A percentile compares a stretch with the other conserved stretches of the same genome.
These are phyloP conservation scores for Nannizziopsis arthrosporioides DNA, from an alignment of 2,329 filamentous ascomycete species.

Conservation along the genomic window DNA sequence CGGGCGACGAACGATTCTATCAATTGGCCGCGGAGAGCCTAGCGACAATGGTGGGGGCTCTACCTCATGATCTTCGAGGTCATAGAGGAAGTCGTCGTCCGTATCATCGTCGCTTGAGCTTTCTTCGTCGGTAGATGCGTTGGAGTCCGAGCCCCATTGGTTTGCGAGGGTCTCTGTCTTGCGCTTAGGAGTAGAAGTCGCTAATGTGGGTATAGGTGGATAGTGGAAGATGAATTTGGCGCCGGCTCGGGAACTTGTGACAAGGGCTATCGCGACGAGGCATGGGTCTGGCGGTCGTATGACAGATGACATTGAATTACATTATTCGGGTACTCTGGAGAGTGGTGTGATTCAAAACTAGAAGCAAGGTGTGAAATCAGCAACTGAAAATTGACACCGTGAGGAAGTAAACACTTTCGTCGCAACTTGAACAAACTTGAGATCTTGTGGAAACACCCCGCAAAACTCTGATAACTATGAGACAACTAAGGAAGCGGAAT, in stretches of 20 bases:
- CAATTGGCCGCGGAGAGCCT: slow-evolving; percentile 2
- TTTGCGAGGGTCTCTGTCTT: slow-evolving; percentile 24
- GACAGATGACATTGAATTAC: slow-evolving; percentile 34
- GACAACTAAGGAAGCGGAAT: no score
- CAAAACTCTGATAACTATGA: background rate
- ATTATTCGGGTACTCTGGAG: background rate
- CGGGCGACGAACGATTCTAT: background rate
- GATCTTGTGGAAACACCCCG: background rate
- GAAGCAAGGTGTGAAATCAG: no score
- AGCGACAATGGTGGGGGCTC: background rate
- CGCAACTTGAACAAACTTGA: background rate
- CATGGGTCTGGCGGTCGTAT: slow-evolving; percentile 43
- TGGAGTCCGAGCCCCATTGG: slow-evolving; percentile 22
- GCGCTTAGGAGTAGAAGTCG: slow-evolving; percentile 22
- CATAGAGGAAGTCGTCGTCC: no score
- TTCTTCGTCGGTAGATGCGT: slow-evolving; percentile 26
- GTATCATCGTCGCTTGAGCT: slow-evolving; percentile 25
- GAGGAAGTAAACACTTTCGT: background rate
- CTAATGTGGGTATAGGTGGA: slow-evolving; percentile 46
- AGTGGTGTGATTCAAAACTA: no score
- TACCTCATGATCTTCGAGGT: slow-evolving; percentile 24
- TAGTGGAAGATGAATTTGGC: slow-evolving; percentile 81
- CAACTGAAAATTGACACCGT: background rate
- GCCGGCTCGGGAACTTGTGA: slow-evolving; percentile 65
- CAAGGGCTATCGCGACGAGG: slow-evolving; percentile 59